These are phyloP conservation scores for Excoecaria cochinchinensis DNA, from an alignment of 345 rosid species.

Conservation along the genomic window DNA sequence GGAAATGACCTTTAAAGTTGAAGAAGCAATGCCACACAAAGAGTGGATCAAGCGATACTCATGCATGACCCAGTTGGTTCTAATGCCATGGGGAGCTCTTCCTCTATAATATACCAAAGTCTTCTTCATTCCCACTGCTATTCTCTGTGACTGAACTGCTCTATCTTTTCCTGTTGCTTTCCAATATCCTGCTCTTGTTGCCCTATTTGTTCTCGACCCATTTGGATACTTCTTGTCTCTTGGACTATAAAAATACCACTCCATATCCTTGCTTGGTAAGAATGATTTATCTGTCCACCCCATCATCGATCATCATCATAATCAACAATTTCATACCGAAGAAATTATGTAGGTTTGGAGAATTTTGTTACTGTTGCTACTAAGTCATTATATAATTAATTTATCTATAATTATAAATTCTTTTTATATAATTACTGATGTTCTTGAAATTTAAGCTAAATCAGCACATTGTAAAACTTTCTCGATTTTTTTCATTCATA, in stretches of 20 bases:
- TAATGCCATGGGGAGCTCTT: conserved; percentile 52
- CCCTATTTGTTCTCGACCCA: conserved; percentile 75
- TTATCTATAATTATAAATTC: no score
- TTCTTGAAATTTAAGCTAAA: no score
- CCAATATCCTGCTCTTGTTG: conserved; percentile 73
- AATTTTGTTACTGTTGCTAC: no score
- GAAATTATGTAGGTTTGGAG: no score
- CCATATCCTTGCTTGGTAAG: conserved; percentile 72
- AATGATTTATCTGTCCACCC: conserved; percentile 54
- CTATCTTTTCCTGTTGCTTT: conserved; percentile 76
- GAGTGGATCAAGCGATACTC: conserved; percentile 59
- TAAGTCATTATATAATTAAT: no score
- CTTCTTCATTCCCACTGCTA: conserved; percentile 70
- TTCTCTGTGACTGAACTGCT: conserved; percentile 44
- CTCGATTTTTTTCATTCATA: no score
- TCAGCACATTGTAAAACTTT: no score
- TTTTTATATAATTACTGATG: no score
- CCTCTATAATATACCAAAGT: conserved; percentile 74
- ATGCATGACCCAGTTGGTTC: conserved; percentile 81
- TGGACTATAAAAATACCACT: conserved; percentile 77
- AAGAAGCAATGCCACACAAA: conserved; percentile 25
- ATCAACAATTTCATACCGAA: no score
- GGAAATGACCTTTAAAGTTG: conserved; percentile 32
- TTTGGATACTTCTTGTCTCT: conserved; percentile 81
- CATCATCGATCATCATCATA: neutral